Evolutionary conservation across 2,329 filamentous ascomycete genomes (phyloP), one percentile per base, ranked within the genome.

Genomic region (Colletotrichum melonis): DNA sequence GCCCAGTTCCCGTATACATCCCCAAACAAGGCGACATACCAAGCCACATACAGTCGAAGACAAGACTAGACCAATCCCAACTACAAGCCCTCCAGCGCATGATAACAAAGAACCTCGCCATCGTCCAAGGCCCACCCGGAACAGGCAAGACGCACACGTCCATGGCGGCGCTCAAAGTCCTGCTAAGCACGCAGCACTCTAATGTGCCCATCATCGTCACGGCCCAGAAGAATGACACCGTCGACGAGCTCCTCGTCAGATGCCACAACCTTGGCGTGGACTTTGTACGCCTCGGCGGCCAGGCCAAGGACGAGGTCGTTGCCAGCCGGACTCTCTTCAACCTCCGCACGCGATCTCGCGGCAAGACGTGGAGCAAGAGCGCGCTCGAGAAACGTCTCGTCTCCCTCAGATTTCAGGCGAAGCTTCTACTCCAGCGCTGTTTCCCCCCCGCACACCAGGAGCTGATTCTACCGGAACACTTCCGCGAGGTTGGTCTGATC

Each of bases 221-320:
- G 0, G 95, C 94, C 8, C 95, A 98, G 77, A 98, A 95, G 0
- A 98, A 98, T 72, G 95, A 98, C 81, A 95, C 95, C 0, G 84
- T 98, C 0, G 95, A 98, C 77, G 95, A 98, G 79, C 85, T 98
- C 0, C 85, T 98, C 0, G 83, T 84, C 1, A 90, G 92, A 67
- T 86, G 95, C 19, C 85, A 90, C 1, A 79, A 84, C 1, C 67
- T 77, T 0, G 81, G 80, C 3, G 93, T 81, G 87, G 87, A 90
- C 1, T 91, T 95, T 70, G 83, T 86, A 11, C 86, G 88, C 2
- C 79, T 90, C 11, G 95, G 95, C 55, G 91, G 92, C 2, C 89
- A 93, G 35, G 94, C 92, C 22, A 88, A 90, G 64, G 92, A 94
- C 73, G 82, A 85, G 0, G 86, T 88, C 0, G 92, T 97, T 76